Conservation (phyloP, 371 early-diverging fungal species). For the Mortierella sp. region DNA sequence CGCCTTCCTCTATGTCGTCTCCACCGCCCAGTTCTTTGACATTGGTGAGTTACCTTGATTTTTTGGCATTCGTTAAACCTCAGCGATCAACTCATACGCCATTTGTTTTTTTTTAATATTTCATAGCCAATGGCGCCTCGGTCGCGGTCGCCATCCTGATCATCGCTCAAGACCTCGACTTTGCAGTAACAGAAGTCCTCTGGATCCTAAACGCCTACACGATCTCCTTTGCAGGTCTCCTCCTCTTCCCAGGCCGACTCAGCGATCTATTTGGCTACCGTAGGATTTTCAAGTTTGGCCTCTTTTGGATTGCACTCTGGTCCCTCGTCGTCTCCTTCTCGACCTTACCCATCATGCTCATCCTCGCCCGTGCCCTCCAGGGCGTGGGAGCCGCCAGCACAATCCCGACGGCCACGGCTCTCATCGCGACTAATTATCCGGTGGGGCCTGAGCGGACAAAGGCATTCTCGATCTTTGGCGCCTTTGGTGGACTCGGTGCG, state of each 20-base stretch:
- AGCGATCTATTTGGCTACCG: constrained; percentile 46
- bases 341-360: constrained; percentile 35
- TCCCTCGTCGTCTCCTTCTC: constrained; percentile 44
- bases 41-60: constrained; percentile 7
- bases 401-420: constrained; percentile 38
- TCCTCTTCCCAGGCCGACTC: constrained; percentile 34
- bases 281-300: constrained; percentile 29
- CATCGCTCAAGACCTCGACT: constrained; percentile 34
- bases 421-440: constrained; percentile 46
- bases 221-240: constrained; percentile 45
- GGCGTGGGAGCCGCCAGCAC: constrained; percentile 43
- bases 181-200: constrained; percentile 14
- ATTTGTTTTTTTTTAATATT: not conserved
- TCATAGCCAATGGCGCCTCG: constrained; percentile 37
- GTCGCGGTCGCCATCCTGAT: constrained; percentile 36
- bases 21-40: constrained; percentile 45
- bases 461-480: constrained; percentile 34
- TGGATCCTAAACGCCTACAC: constrained; percentile 51
- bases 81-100: not conserved
- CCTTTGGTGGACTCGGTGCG: constrained; percentile 44
- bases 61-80: not conserved
- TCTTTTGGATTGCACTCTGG: constrained; percentile 43
- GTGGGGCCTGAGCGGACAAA: constrained; percentile 43
- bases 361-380: constrained; percentile 33
- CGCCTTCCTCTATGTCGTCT: constrained; percentile 40